Conservation (phyloP, 805 yeast genomes). For the Ogataea pignaliae region DNA sequence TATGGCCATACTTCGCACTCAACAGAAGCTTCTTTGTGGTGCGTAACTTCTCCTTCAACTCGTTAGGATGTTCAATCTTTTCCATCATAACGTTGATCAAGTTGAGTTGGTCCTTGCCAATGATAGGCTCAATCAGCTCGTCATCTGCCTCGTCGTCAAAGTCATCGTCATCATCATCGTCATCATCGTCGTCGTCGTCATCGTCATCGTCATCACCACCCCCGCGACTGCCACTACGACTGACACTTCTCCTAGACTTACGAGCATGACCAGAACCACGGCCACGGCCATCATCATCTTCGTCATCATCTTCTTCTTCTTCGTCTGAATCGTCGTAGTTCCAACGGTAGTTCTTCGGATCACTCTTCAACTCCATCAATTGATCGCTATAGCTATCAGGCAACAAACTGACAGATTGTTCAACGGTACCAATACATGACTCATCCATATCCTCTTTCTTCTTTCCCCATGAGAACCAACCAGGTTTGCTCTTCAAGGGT, state of each 20-base stretch:
- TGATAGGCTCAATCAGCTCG: conserved; percentile 41
- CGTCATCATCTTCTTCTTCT: conserved; percentile 12
- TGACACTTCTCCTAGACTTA: no score
- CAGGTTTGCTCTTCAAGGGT: conserved; percentile 23
- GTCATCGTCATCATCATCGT: conserved; percentile 29
- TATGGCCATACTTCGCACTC: conserved; percentile 45
- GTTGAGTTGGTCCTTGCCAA: conserved; percentile 45
- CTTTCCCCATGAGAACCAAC: conserved; percentile 31
- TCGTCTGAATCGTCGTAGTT: conserved; percentile 35
- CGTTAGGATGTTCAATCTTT: conserved; percentile 40
- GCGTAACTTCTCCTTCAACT: conserved; percentile 27
- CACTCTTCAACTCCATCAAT: conserved; percentile 30
- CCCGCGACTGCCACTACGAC: no score
- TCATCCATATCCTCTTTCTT: conserved; percentile 29
- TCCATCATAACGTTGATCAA: conserved; percentile 44
- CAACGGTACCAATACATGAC: conserved; percentile 21
- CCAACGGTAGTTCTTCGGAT: conserved; percentile 35
- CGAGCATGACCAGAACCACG: background rate
- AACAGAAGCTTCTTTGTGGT: conserved; percentile 32
- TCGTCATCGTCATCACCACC: background rate
- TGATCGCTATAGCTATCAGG: conserved; percentile 33
- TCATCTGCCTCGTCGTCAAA: conserved; percentile 36
- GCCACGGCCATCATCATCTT: conserved; percentile 6
- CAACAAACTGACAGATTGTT: conserved; percentile 30
- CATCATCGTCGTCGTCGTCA: conserved; percentile 22